phyloP scores from a whole-genome alignment of 306 rosid genomes.

The Boehmeria nivea region DNA sequence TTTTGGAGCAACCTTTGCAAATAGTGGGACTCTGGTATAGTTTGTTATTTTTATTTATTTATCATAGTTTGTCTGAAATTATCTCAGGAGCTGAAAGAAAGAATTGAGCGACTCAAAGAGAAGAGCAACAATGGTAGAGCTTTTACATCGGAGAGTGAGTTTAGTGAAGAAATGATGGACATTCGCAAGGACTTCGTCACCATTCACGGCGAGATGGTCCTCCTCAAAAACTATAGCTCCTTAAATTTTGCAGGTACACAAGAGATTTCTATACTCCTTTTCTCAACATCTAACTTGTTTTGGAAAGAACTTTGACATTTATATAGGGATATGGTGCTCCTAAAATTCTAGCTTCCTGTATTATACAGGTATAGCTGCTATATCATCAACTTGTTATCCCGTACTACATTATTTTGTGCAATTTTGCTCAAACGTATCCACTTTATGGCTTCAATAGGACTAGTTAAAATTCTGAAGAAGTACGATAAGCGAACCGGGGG shows the following conservation, averaged over 20 bases:
- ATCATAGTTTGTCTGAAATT: too few species aligned
- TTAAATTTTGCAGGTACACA: constrained; percentile 83
- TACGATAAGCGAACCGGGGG: constrained; percentile 91
- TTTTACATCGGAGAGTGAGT: constrained; percentile 63
- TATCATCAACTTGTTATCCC: not conserved
- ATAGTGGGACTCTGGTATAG: too few species aligned
- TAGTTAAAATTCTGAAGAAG: constrained; percentile 85
- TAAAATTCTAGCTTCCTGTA: constrained; percentile 17
- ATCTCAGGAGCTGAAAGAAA: constrained; percentile 74
- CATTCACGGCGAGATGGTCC: constrained; percentile 97
- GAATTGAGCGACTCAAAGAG: constrained; percentile 69
- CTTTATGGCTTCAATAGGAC: constrained; percentile 49
- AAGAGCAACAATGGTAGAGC: constrained; percentile 47
- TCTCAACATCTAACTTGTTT: constrained; percentile 4
- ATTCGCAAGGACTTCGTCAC: constrained; percentile 88
- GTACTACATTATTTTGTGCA: too few species aligned
- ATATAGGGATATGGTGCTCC: constrained; percentile 17
- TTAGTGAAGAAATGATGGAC: constrained; percentile 94
- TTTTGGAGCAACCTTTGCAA: too few species aligned
- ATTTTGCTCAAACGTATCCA: constrained; percentile 1
- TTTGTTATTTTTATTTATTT: too few species aligned
- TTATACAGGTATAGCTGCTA: constrained; percentile 3
- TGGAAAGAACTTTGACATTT: constrained; percentile 9
- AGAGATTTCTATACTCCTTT: constrained; percentile 3
- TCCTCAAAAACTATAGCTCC: constrained; percentile 88